Percentiles rank a stretch among this genome's conserved stretches.
These are phyloP conservation scores for Aristolochia fimbriata DNA, from an alignment of 164 flowering plant species.

Conservation along the genomic window DNA sequence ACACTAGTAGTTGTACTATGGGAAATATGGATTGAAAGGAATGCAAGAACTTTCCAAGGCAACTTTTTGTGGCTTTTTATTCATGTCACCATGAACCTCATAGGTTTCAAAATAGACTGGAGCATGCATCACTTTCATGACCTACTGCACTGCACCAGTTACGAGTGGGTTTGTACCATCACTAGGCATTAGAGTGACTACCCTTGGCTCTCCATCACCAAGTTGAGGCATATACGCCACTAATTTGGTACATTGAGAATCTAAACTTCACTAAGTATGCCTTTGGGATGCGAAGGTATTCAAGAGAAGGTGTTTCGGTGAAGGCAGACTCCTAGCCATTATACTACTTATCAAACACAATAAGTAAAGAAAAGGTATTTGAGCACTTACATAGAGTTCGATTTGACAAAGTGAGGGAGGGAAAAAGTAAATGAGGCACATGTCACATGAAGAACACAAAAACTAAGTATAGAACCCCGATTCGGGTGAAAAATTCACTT, in stretches of 20 bases:
- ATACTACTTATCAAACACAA: neutral
- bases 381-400: no score
- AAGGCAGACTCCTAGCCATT: neutral
- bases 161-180: conserved; percentile 82
- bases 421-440: no score
- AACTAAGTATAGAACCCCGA: no score
- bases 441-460: no score
- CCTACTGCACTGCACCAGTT: conserved; percentile 77
- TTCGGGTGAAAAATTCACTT: no score
- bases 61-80: conserved; percentile 44
- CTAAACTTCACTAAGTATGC: neutral
- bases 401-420: no score
- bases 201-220: conserved; percentile 70
- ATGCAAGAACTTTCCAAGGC: no score
- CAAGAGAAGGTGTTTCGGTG: neutral
- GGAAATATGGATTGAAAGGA: no score
- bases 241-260: conserved; percentile 16
- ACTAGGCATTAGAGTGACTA: conserved; percentile 72
- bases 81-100: conserved; percentile 66
- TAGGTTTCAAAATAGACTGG: conserved; percentile 59
- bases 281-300: neutral
- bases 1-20: no score
- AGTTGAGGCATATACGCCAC: conserved; percentile 92
- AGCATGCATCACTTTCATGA: conserved; percentile 46
- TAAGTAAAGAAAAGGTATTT: no score